Evolutionary conservation across 2,329 filamentous ascomycete genomes (phyloP).

Genomic region (Gremmenia infestans): DNA sequence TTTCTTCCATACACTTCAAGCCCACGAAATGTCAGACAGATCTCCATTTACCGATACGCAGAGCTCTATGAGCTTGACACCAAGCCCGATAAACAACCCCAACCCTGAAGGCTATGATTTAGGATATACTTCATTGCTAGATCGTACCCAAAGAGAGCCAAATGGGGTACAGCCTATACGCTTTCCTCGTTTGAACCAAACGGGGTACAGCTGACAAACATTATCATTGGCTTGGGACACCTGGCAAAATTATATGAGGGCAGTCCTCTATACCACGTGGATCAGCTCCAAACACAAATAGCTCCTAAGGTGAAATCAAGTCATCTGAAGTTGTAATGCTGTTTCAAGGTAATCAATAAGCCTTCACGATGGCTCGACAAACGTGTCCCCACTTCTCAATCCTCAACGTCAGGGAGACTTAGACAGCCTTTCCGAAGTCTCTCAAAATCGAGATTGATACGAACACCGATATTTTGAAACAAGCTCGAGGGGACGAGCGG

Average conservation of each 20-base stretch:
- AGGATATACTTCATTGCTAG: not conserved
- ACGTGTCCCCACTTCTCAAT: too few species aligned
- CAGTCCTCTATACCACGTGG: not conserved
- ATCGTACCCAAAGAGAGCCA: not conserved
- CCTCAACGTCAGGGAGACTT: too few species aligned
- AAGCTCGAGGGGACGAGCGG: too few species aligned
- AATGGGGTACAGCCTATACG: not conserved
- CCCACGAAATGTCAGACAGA: not conserved
- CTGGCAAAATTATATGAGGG: not conserved
- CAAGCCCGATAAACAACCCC: not conserved
- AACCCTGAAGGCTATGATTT: not conserved
- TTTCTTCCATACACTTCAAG: too few species aligned
- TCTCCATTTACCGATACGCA: not conserved
- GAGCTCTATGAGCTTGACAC: not conserved
- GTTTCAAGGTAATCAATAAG: too few species aligned
- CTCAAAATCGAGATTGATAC: too few species aligned
- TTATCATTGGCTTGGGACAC: not conserved
- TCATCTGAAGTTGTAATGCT: too few species aligned
- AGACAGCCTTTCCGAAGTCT: too few species aligned
- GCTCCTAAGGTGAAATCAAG: too few species aligned
- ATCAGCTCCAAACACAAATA: too few species aligned
- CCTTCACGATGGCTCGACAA: too few species aligned
- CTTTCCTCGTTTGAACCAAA: not conserved
- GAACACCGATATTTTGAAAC: too few species aligned
- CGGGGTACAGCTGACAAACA: not conserved